Evolutionary conservation across 805 yeast genomes (phyloP).

Genomic region (Starmerella tilneyi): DNA sequence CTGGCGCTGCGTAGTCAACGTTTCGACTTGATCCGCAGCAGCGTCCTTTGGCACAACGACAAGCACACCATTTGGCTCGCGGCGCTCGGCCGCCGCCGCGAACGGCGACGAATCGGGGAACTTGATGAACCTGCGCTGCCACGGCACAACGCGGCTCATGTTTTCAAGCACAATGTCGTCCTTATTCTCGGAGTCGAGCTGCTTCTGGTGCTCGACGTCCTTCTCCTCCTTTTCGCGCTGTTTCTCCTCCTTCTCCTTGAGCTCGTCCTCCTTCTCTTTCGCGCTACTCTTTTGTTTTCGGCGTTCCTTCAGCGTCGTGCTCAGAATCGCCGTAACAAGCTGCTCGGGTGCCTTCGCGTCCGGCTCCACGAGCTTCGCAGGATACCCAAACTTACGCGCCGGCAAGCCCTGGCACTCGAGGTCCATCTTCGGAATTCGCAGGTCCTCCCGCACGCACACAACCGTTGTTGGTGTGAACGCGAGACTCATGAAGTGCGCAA

Average conservation of each 20-base stretch:
- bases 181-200: conserved; percentile 35
- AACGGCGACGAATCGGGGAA: conserved; percentile 65
- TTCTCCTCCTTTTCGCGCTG: conserved; percentile 26
- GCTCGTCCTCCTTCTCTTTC: conserved; percentile 22
- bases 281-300: conserved; percentile 44
- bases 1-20: conserved; percentile 78
- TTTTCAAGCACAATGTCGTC: conserved; percentile 55
- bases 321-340: conserved; percentile 82
- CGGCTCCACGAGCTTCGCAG: conserved; percentile 73
- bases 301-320: conserved; percentile 91
- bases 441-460: conserved; percentile 74
- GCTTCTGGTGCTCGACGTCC: conserved; percentile 24
- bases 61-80: conserved; percentile 33
- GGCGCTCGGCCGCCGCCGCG: conserved; percentile 57
- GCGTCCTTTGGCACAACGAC: conserved; percentile 24
- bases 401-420: conserved; percentile 66
- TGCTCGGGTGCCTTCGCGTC: conserved; percentile 78
- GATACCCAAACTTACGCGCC: conserved; percentile 72
- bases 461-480: conserved; percentile 89
- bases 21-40: conserved; percentile 39
- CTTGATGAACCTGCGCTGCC: conserved; percentile 73
- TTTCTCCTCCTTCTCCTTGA: conserved; percentile 28
- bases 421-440: conserved; percentile 75
- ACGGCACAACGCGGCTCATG: conserved; percentile 80
- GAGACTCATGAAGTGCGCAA: conserved; percentile 81